These are phyloP conservation scores for Symbiotaphrina buchneri DNA, from an alignment of 495 filamentous ascomycete genomes.

Conservation along the genomic window DNA sequence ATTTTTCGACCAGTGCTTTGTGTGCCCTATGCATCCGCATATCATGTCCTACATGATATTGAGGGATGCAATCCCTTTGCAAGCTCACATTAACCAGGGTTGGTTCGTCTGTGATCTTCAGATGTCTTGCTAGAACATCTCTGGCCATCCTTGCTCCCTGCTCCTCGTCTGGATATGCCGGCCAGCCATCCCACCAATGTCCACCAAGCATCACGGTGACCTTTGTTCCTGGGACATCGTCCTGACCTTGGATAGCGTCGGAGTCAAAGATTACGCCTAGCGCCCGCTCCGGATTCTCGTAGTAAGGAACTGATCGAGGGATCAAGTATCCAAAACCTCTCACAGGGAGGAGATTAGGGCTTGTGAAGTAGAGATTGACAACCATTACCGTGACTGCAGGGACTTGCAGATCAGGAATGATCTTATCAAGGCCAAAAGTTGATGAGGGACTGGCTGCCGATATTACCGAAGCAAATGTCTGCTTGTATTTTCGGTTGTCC, in stretches of 20 bases:
- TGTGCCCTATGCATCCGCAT: slow-evolving; percentile 34
- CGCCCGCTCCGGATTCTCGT: slow-evolving; percentile 60
- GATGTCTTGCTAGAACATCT: slow-evolving; percentile 43
- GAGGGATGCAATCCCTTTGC: slow-evolving; percentile 67
- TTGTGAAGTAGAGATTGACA: slow-evolving; percentile 72
- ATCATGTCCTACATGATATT: slow-evolving; percentile 63
- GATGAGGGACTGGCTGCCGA: no score
- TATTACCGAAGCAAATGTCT: no score
- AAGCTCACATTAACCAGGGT: slow-evolving; percentile 31
- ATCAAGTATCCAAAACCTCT: slow-evolving; percentile 84
- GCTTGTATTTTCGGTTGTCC: no score
- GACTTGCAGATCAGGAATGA: no score
- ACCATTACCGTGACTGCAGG: slow-evolving; percentile 67
- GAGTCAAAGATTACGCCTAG: slow-evolving; percentile 88
- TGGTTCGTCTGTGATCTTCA: slow-evolving; percentile 39
- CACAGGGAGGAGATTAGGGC: slow-evolving; percentile 30
- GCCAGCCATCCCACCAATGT: slow-evolving; percentile 64
- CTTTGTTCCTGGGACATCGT: slow-evolving; percentile 46
- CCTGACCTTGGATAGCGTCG: slow-evolving; percentile 30
- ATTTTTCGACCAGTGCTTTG: slow-evolving; percentile 25
- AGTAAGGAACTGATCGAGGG: slow-evolving; percentile 39
- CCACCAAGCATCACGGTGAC: slow-evolving; percentile 91
- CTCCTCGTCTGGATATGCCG: slow-evolving; percentile 32
- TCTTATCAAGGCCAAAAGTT: no score
- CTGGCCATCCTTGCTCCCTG: slow-evolving; percentile 45